Percentiles rank a stretch among this genome's conserved stretches.
phyloP scores from a whole-genome alignment of 345 rosid genomes.

The Syzygium grande region DNA sequence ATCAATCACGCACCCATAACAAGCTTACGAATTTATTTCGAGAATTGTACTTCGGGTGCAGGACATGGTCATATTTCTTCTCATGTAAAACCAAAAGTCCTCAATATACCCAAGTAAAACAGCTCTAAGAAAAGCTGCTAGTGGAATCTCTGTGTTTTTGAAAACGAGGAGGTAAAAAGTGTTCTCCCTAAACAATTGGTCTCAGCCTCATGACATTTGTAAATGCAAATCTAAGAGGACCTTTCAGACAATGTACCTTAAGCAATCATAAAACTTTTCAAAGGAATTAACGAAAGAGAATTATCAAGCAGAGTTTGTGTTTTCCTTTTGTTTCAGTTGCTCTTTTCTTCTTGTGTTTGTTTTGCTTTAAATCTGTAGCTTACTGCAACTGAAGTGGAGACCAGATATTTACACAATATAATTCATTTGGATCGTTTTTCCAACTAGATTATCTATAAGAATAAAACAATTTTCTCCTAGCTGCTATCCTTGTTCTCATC shows the following conservation, averaged over 20 bases:
- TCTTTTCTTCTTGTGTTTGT: neutral
- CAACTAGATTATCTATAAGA: neutral
- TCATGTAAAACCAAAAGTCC: neutral
- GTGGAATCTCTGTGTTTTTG: neutral
- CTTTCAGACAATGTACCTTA: neutral
- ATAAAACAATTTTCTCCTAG: neutral
- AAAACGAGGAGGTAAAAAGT: neutral
- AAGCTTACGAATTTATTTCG: neutral
- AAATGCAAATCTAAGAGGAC: neutral
- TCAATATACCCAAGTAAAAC: neutral
- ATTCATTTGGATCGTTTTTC: neutral
- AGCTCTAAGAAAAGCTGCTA: neutral
- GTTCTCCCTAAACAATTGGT: neutral
- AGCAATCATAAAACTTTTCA: neutral
- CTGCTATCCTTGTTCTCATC: neutral
- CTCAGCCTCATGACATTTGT: neutral
- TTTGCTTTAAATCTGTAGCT: neutral
- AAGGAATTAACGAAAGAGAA: neutral
- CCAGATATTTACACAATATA: neutral
- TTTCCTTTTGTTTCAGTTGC: neutral
- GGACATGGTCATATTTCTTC: neutral
- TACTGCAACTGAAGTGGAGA: neutral
- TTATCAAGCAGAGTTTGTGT: neutral
- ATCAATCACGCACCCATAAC: neutral
- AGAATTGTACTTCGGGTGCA: neutral